Percentiles rank a stretch among this genome's conserved stretches.
Conservation (phyloP, 78 protist species). For the Cavenderia fasciculata region DNA sequence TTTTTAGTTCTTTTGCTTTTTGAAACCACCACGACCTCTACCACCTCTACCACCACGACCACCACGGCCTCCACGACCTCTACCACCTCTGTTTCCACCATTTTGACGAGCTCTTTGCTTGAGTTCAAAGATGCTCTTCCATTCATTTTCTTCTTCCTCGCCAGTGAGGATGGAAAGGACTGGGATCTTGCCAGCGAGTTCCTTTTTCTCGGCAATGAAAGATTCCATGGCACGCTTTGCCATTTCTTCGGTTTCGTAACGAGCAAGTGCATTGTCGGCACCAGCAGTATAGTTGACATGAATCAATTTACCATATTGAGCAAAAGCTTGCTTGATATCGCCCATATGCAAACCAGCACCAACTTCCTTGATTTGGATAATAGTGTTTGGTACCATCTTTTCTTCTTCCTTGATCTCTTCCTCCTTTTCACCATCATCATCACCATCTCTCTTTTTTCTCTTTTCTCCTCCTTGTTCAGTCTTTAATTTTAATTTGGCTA, state of each 20-base stretch:
- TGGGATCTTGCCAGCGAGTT: constrained; percentile 48
- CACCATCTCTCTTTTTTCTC: constrained; percentile 7
- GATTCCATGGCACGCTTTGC: constrained; percentile 21
- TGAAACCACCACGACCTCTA: too few species aligned
- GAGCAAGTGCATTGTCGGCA: background rate
- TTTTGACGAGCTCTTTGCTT: background rate
- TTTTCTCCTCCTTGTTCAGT: background rate
- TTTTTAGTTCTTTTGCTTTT: too few species aligned
- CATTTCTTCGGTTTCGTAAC: constrained; percentile 32
- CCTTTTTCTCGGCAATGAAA: constrained; percentile 26
- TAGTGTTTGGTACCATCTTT: constrained; percentile 16
- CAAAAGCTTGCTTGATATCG: background rate
- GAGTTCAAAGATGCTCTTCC: constrained; percentile 2
- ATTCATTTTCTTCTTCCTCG: constrained; percentile 54
- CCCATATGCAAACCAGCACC: constrained; percentile 4
- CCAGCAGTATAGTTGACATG: background rate
- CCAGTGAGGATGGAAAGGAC: constrained; percentile 6
- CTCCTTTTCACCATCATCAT: background rate
- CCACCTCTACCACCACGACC: too few species aligned
- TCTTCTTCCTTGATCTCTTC: background rate
- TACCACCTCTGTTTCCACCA: too few species aligned
- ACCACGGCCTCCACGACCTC: too few species aligned
- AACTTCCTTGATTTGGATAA: constrained; percentile 6
- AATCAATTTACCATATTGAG: constrained; percentile 39
- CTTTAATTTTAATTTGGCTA: background rate